Evolutionary conservation across 352 stramenopile species (phyloP).

Genomic region (Globisporangium acanthophoron): DNA sequence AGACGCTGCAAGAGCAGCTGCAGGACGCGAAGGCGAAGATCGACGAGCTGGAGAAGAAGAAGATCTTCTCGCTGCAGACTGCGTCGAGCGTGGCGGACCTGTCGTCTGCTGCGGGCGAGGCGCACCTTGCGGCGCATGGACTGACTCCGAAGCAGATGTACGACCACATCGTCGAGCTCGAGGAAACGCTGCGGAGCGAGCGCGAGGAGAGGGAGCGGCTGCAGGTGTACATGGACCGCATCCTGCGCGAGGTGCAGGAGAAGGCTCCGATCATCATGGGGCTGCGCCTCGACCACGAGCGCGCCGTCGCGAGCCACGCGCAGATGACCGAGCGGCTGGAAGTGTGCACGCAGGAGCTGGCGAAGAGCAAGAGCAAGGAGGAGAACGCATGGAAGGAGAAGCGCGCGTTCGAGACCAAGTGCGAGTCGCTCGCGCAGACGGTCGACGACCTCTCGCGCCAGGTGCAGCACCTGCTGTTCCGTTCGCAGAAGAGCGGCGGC

Average conservation of each 20-base stretch:
- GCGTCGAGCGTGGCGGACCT: conserved; percentile 48
- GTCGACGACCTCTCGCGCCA: conserved; percentile 90
- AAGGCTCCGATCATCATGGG: conserved; percentile 89
- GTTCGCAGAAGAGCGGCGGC: conserved; percentile 50
- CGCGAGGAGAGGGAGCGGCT: conserved; percentile 83
- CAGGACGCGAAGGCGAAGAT: conserved; percentile 45
- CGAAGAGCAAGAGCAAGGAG: conserved; percentile 74
- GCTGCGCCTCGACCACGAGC: conserved; percentile 88
- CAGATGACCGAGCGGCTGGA: conserved; percentile 70
- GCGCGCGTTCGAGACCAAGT: conserved; percentile 57
- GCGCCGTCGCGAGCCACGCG: conserved; percentile 78
- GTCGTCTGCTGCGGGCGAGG: conserved; percentile 52
- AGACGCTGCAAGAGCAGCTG: conserved; percentile 48
- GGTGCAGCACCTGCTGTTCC: conserved; percentile 86
- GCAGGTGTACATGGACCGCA: conserved; percentile 88
- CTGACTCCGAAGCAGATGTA: conserved; percentile 89
- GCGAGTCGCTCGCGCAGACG: conserved; percentile 65
- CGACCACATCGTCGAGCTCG: conserved; percentile 79
- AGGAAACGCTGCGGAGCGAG: conserved; percentile 79
- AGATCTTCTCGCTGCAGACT: conserved; percentile 46
- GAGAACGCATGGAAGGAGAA: conserved; percentile 58
- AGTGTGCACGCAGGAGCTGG: conserved; percentile 54
- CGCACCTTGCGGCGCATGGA: conserved; percentile 59
- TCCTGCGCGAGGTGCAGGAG: conserved; percentile 90
- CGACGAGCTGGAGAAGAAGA: conserved; percentile 59